A percentile compares a stretch with the other conserved stretches of the same genome.
phyloP scores from a whole-genome alignment of 495 filamentous ascomycete species.

The Penicillium lividum region DNA sequence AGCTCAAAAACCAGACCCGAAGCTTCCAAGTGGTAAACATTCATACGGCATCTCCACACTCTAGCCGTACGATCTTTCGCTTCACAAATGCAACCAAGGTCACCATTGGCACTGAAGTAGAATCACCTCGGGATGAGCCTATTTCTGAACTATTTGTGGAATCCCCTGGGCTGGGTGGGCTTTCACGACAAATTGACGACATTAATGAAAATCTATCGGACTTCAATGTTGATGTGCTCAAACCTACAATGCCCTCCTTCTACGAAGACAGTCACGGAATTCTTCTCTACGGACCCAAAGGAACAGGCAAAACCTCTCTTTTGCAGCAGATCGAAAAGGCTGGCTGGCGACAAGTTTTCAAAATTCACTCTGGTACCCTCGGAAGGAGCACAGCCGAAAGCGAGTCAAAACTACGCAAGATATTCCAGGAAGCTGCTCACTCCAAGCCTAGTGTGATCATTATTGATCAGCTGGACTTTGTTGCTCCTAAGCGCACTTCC shows the following conservation, averaged over 20 bases:
- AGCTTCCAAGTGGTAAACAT: slow-evolving; percentile 46
- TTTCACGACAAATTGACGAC: slow-evolving; percentile 60
- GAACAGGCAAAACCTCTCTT: slow-evolving; percentile 79
- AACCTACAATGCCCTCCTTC: slow-evolving; percentile 42
- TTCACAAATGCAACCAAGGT: slow-evolving; percentile 37
- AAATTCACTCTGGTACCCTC: slow-evolving; percentile 58
- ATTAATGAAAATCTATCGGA: slow-evolving; percentile 67
- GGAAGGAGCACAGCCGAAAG: slow-evolving; percentile 40
- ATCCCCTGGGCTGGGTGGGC: slow-evolving; percentile 56
- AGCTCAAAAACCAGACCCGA: slow-evolving; percentile 48
- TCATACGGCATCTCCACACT: slow-evolving; percentile 22
- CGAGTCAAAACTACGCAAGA: slow-evolving; percentile 59
- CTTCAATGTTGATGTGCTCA: slow-evolving; percentile 46
- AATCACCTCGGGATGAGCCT: slow-evolving; percentile 15
- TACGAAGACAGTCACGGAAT: slow-evolving; percentile 55
- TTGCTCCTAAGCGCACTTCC: slow-evolving; percentile 64
- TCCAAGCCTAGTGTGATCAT: slow-evolving; percentile 79
- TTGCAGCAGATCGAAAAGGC: slow-evolving; percentile 65
- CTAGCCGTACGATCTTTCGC: slow-evolving; percentile 38
- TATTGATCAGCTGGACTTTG: slow-evolving; percentile 76
- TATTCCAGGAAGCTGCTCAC: slow-evolving; percentile 70
- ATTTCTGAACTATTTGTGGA: slow-evolving; percentile 29
- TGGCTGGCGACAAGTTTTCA: slow-evolving; percentile 67
- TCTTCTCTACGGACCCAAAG: slow-evolving; percentile 77
- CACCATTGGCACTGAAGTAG: slow-evolving; percentile 31